Percentiles rank a stretch among this genome's conserved stretches.
phyloP scores from a whole-genome alignment of 2,329 filamentous ascomycete species.

The Epichloe sp. region DNA sequence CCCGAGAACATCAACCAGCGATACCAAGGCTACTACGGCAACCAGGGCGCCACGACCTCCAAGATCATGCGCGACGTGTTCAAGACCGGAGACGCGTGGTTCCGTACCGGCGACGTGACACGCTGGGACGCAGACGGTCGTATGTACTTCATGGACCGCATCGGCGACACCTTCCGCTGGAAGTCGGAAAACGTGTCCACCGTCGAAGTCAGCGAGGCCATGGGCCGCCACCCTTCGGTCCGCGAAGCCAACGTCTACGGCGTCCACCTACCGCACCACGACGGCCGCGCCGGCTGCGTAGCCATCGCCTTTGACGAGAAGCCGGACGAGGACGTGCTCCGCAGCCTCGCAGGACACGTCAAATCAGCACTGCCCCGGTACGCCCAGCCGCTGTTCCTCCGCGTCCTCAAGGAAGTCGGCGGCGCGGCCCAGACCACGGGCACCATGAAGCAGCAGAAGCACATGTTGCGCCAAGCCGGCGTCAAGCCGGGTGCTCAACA shows the following conservation, averaged over 20 bases:
- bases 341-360: constrained; percentile 49
- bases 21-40: constrained; percentile 76
- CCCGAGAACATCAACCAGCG: constrained; percentile 44
- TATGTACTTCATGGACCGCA: constrained; percentile 69
- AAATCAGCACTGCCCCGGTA: constrained; percentile 51
- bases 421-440: constrained; percentile 56
- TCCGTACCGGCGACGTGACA: constrained; percentile 72
- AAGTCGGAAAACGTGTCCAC: constrained; percentile 78
- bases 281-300: constrained; percentile 73
- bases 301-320: constrained; percentile 48
- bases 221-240: constrained; percentile 54
- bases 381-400: constrained; percentile 65
- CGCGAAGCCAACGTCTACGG: constrained; percentile 80
- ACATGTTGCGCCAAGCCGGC: constrained; percentile 55
- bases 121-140: constrained; percentile 57
- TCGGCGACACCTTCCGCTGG: constrained; percentile 69
- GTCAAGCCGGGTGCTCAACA: constrained; percentile 42
- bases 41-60: constrained; percentile 52
- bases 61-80: constrained; percentile 69
- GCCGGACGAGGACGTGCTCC: constrained; percentile 32
- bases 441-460: constrained; percentile 84
- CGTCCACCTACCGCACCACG: constrained; percentile 64
- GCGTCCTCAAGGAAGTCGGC: constrained; percentile 43
- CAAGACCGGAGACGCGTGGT: constrained; percentile 65
- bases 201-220: constrained; percentile 63